Conservation (phyloP, 176 grass and related monocot genomes). For the barley (Hordeum vulgare) region MorexV3_pseudomolecules_assembly NC_058519.1:593630117-593630616, state of each 20-base stretch:
- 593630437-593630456: slow-evolving; percentile 16
- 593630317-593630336: slow-evolving; percentile 67
- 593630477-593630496: slow-evolving; percentile 12
- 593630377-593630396: slow-evolving; percentile 33
- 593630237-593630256: not conserved
- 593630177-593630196: not conserved
- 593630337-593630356: slow-evolving; percentile 18
- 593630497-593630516: slow-evolving; percentile 14
- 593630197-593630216: slow-evolving; percentile 33
- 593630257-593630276: not conserved
- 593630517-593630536: slow-evolving; percentile 36
- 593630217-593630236: slow-evolving; percentile 25
- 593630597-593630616: slow-evolving; percentile 73
- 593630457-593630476: not conserved
- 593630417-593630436: slow-evolving; percentile 49
- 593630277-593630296: slow-evolving; percentile 54
- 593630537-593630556: slow-evolving; percentile 58
- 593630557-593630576: slow-evolving; percentile 27
- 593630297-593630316: slow-evolving; percentile 43
- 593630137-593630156: slow-evolving; percentile 43
- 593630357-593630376: slow-evolving; percentile 37
- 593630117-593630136: not conserved
- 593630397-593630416: slow-evolving; percentile 61
- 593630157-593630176: slow-evolving; percentile 39
- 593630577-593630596: slow-evolving; percentile 82